phyloP scores from a whole-genome alignment of 371 early-diverging fungal species.

The Actinomortierella wolfii region DNA sequence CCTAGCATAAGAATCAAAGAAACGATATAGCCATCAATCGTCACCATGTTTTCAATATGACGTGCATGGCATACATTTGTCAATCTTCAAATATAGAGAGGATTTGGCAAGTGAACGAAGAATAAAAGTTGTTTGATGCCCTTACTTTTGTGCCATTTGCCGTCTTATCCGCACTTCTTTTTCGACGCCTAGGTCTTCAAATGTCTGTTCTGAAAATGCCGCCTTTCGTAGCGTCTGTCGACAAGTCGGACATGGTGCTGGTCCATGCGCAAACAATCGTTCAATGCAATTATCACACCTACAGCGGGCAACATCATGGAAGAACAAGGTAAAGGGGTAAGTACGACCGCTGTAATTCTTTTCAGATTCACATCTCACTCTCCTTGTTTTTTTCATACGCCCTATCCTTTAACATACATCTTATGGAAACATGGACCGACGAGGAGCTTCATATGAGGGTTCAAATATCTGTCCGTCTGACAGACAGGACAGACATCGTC shows the following conservation, averaged over 20 bases:
- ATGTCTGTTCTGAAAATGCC: conserved; percentile 87
- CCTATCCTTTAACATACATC: conserved; percentile 63
- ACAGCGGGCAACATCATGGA: not conserved
- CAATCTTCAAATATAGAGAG: not conserved
- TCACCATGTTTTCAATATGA: not conserved
- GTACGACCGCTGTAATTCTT: not conserved
- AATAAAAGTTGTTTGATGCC: no score
- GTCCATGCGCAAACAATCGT: conserved; percentile 81
- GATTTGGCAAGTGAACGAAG: not conserved
- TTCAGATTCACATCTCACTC: no score
- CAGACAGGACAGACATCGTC: conserved; percentile 96
- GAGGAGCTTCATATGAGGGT: conserved; percentile 89
- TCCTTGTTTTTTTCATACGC: not conserved
- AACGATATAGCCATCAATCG: not conserved
- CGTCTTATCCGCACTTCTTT: conserved; percentile 93
- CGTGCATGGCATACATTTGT: not conserved
- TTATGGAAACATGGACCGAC: conserved; percentile 98
- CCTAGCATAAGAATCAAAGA: conserved; percentile 38
- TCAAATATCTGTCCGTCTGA: conserved; percentile 93
- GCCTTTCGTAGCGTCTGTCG: conserved; percentile 79
- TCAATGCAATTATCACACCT: conserved; percentile 94
- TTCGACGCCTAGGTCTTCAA: conserved; percentile 94
- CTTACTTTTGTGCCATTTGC: conserved; percentile 78
- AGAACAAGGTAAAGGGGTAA: conserved; percentile 1
- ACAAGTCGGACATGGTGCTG: conserved; percentile 95